A percentile compares a stretch with the other conserved stretches of the same genome.
phyloP scores from a whole-genome alignment of 2,329 filamentous ascomycete species.

The Lecanosticta acicola region DNA sequence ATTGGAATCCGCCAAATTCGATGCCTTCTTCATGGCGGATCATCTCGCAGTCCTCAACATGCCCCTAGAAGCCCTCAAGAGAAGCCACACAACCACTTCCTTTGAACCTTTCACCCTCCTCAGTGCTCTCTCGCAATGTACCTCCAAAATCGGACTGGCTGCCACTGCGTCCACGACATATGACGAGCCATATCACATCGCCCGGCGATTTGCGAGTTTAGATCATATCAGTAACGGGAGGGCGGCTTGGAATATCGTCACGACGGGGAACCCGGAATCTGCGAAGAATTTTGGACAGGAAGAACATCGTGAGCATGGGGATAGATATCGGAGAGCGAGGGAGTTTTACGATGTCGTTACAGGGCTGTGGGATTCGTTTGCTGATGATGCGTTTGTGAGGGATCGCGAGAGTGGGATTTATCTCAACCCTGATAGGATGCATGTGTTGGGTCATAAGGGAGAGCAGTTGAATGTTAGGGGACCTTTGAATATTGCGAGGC shows the following conservation, averaged over 20 bases:
- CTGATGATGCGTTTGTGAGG: conserved; percentile 51
- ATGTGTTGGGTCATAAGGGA: conserved; percentile 49
- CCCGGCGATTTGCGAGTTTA: conserved; percentile 34
- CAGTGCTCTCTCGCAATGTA: conserved; percentile 42
- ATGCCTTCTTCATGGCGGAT: conserved; percentile 50
- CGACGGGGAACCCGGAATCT: conserved; percentile 44
- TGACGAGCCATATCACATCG: conserved; percentile 34
- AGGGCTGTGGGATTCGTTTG: conserved; percentile 35
- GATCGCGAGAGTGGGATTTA: conserved; percentile 46
- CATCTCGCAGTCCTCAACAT: conserved; percentile 34
- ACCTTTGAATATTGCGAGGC: conserved; percentile 23
- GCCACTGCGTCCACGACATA: conserved; percentile 37
- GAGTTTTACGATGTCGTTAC: conserved; percentile 38
- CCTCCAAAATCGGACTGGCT: conserved; percentile 39
- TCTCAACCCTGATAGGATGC: conserved; percentile 49
- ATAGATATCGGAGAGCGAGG: conserved; percentile 46
- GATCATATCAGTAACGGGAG: conserved; percentile 36
- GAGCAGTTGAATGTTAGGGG: conserved; percentile 25
- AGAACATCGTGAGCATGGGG: conserved; percentile 44
- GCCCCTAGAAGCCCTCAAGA: conserved; percentile 52
- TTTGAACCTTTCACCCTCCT: conserved; percentile 45
- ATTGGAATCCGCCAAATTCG: conserved; percentile 46
- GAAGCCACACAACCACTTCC: conserved; percentile 54
- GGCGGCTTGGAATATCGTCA: conserved; percentile 49
- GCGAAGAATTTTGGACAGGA: conserved; percentile 44